Evolutionary conservation across 1,284 basidiomycete genomes (phyloP).

Genomic region (Sporisorium iseilematis-ciliati): DNA sequence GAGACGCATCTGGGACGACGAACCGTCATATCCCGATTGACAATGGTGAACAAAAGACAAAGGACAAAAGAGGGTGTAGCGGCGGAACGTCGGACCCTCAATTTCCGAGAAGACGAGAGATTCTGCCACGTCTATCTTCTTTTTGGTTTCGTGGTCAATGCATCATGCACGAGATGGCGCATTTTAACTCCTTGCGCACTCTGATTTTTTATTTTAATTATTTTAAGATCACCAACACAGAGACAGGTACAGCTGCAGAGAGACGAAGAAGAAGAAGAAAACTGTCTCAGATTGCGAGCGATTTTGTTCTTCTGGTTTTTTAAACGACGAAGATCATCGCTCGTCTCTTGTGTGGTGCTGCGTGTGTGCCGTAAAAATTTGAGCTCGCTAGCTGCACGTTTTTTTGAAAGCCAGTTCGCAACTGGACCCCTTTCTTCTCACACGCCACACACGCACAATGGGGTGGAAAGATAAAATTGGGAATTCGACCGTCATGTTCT

Average conservation of each 20-base stretch:
- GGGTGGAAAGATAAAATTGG: too few species aligned
- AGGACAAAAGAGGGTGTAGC: not conserved
- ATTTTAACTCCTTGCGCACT: not conserved
- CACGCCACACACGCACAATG: not conserved
- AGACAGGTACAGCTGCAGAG: too few species aligned
- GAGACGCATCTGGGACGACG: too few species aligned
- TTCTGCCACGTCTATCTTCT: slow-evolving; percentile 5
- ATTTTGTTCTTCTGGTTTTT: not conserved
- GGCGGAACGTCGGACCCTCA: slow-evolving; percentile 2
- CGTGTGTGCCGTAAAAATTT: not conserved
- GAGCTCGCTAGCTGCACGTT: not conserved
- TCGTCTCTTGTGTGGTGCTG: not conserved
- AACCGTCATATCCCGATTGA: not conserved
- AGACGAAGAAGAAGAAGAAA: slow-evolving; percentile 6
- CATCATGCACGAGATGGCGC: not conserved
- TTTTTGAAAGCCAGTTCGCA: not conserved
- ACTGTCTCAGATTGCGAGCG: slow-evolving; percentile 6
- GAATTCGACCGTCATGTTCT: not conserved
- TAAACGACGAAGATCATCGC: not conserved
- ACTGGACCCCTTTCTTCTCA: slow-evolving; percentile 9
- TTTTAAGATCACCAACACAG: not conserved
- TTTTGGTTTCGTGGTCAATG: not conserved
- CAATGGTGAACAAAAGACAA: not conserved
- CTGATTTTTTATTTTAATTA: not conserved
- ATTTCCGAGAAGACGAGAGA: not conserved